Evolutionary conservation across 2,329 filamentous ascomycete species (phyloP), one percentile per base, ranked within the genome.

Genomic region (Fusarium equiseti): DNA sequence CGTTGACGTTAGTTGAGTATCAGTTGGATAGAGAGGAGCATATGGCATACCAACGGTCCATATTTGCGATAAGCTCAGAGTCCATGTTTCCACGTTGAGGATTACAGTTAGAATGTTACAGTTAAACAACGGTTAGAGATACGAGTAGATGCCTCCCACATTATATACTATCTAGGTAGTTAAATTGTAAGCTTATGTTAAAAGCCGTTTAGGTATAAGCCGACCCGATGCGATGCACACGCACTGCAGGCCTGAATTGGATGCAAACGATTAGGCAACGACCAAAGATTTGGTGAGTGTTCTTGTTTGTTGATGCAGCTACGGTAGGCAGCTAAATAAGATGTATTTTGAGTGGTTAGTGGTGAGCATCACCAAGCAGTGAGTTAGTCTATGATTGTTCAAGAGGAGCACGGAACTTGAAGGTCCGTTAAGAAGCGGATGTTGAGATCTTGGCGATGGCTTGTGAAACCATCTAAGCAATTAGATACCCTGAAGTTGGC

Each of bases 41-140:
- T 7, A 48, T 24, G 26, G 7, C 51, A 38, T 75, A 81, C 81
- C 81, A 83, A 52, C 80, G 77, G 59, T 82, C 78, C 68, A 81
- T 73, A 44, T 78, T 77, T 51, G 76, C 76, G 26, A 78, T 57
- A 32, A 79, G 63, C 54, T 73, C 62, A 63, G 73, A 42, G 57
- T 80, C 78, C 79, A 81, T 81, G 22, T 68, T 64, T 13, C 20
- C 10, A 29, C 20, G 43, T 50, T 53, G 11, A 29, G n/a, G 18
- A 22, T 29, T 43, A 22, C 20, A n/a, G 32, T 40, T 40, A 11
- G n/a, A 16, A 43, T 13, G 9, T 18, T 29, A 31, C n/a, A 16
- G 20, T 43, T 48, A 20, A 38, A n/a, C 10, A 16, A 5, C 4
- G 7, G 9, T 27, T 29, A 22, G 8, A 49, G 31, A 13, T 4